Evolutionary conservation across 2,329 filamentous ascomycete species (phyloP), one percentile per base, ranked within the genome.

Genomic region (Fusarium sp.): DNA sequence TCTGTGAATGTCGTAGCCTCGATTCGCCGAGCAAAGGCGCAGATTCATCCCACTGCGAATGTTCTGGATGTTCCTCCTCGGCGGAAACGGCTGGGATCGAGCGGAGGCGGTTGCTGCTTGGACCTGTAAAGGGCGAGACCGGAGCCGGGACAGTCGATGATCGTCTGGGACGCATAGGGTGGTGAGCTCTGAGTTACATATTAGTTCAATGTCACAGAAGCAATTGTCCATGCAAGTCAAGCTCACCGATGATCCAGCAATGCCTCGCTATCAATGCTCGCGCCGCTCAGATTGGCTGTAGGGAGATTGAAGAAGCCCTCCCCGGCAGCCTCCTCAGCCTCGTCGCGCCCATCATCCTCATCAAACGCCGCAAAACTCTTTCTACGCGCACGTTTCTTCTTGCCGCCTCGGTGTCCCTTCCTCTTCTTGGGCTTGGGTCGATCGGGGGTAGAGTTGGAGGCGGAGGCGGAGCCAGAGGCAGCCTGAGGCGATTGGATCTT

Each of bases 201-300:
- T 54, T 53, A 58, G 50, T 18, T 11, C 23, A 27, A 36, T 51
- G 51, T 33, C 42, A 16, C 25, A 25, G 8, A 27, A 20, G 25
- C n/a, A 51, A 34, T 31, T 51, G 29, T 29, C 40, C 13, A 18
- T 23, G n/a, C 6, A 5, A 42, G 33, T 6, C 14, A 10, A 51
- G 68, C 81, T 67, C 81, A 91, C 89, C 93, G 88, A 79, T 98
- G 95, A 79, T 98, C 95, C 16, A 98, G 83, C 71, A 98, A 82
- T 7, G 88, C 90, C 77, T 97, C 91, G 78, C 93, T 97, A 72
- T 97, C 95, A 68, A 98, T 83, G 78, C 95, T 98, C 1, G 92
- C 93, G 73, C 86, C 90, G 81, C 95, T 98, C 68, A 90, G 77
- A 76, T 91, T 93, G 46, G 82, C 80, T 7, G 83, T 76, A 56